phyloP scores from a whole-genome alignment of 2,329 filamentous ascomycete genomes.

The Lachnellula subtilissima region DNA sequence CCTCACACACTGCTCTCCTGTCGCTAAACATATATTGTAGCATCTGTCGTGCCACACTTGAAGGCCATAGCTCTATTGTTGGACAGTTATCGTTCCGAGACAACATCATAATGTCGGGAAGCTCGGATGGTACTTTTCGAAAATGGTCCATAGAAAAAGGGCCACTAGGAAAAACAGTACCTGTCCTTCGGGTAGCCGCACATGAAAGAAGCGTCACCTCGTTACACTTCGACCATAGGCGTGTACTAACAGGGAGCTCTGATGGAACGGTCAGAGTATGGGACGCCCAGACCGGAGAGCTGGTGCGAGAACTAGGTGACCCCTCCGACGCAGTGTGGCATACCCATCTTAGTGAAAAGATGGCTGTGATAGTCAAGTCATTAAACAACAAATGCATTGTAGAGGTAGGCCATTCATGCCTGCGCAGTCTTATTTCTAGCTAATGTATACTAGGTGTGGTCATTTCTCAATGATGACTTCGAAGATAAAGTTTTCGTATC shows the following conservation, averaged over 20 bases:
- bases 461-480: no score
- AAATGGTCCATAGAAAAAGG: conserved; percentile 85
- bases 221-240: conserved; percentile 91
- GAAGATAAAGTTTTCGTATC: no score
- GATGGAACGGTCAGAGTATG: conserved; percentile 98
- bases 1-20: conserved; percentile 32
- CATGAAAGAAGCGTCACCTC: conserved; percentile 99
- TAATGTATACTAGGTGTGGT: no score
- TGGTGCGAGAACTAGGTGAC: conserved; percentile 85
- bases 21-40: conserved; percentile 21
- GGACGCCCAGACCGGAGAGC: conserved; percentile 86
- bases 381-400: no score
- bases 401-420: no score
- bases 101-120: conserved; percentile 90
- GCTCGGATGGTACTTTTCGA: conserved; percentile 89
- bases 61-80: conserved; percentile 94
- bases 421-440: no score
- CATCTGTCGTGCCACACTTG: conserved; percentile 73
- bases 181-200: conserved; percentile 89
- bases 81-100: conserved; percentile 94
- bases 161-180: conserved; percentile 71
- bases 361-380: no score
- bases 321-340: conserved; percentile 91
- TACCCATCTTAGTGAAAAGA: no score
- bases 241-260: conserved; percentile 92